Base-by-base conservation (phyloP, 495 filamentous ascomycete species). In the Cudoniella acicularis region DNA sequence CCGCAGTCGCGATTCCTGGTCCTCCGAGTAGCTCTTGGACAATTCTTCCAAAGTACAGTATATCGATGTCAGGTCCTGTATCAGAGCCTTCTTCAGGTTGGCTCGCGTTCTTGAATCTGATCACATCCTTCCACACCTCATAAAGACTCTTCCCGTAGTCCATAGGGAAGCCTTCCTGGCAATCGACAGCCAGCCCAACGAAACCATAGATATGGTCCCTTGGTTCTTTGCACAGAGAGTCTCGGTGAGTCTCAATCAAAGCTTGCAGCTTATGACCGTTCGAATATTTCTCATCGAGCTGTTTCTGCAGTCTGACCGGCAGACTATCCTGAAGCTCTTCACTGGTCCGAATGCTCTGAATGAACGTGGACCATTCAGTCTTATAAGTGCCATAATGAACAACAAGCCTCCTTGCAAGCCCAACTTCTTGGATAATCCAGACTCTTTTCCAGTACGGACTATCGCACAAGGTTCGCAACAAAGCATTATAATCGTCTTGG, bases 391-490 rank as follows among this genome's bases (percentile, higher is more conserved):
- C 49, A 45, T 3, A 45, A 9, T 18, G 21, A 10, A 59, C 17
- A 26, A 16, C 17, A n/a, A 54, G 22, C 8, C 22, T 60, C 17
- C 57, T 25, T 36, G 57, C 49, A 6, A 10, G 1, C 0, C 57
- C 23, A 27, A 42, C 47, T 30, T 60, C 57, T 13, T 60, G 57
- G 3, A 60, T 48, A 22, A 60, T 53, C 57, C 57, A 60, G 11
- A 60, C 17, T 22, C 57, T 30, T 1, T 24, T 48, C 57, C 57
- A 60, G 23, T 60, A 60, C 13, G 11, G 2, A 8, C 22, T 17
- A 2, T 9, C 26, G 26, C 49, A 60, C 40, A 60, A 18, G 1
- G 4, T 16, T 16, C 4, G 1, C 13, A 57, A n/a, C 10, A 3
- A 13, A 17, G 11, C 9, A 3, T 13, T 13, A 2, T 11, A 17